Base-by-base conservation (phyloP, 2,329 filamentous ascomycete species). In the Amphichorda felina region DNA sequence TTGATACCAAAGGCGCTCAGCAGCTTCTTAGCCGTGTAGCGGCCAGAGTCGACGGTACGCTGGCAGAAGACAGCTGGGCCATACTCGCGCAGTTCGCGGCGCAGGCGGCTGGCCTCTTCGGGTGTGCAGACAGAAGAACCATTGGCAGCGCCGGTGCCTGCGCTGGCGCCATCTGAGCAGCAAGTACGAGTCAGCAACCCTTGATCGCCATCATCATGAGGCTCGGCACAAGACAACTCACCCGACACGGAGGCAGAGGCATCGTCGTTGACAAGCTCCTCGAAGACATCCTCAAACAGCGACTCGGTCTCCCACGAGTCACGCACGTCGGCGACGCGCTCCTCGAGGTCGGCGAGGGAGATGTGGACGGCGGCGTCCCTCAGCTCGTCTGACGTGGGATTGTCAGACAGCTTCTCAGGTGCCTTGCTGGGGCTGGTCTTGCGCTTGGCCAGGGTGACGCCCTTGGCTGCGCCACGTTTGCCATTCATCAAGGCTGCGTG, bases 1-100 rank as follows among this genome's bases (percentile, higher is more conserved):
- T 72, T 66, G 46, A 94, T 75, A 40, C 79, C 79, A 63, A 95
- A 95, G 11, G 86, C 88, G 8, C 84, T 87, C 51, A 89, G 77
- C 21, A 95, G 68, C 58, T 85, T 89, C 60, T 82, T 86, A 37
- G 82, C 82, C 15, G 80, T 79, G 53, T 91, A 78, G 35, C 66
- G 68, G 22, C 78, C 76, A 36, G 69, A 68, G 42, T 77, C 74
- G 34, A 93, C 66, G 22, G 81, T 87, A 45, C 78, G 70, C 46
- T 75, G 66, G 50, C 84, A 76, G 55, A 95, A 94, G 41, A 79
- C 70, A 41, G 75, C 71, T 16, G 83, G 82, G n/a, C 88, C 88
- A 41, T 87, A 66, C 35, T 75, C 68, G 51, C 82, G 82, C 40
- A 94, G 67, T 43, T 82, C 70, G 47, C 79, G 71, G 44, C 82